Evolutionary conservation across 1,139 yeast genomes (phyloP).

Genomic region (Saccharomyces pastorianus): DNA sequence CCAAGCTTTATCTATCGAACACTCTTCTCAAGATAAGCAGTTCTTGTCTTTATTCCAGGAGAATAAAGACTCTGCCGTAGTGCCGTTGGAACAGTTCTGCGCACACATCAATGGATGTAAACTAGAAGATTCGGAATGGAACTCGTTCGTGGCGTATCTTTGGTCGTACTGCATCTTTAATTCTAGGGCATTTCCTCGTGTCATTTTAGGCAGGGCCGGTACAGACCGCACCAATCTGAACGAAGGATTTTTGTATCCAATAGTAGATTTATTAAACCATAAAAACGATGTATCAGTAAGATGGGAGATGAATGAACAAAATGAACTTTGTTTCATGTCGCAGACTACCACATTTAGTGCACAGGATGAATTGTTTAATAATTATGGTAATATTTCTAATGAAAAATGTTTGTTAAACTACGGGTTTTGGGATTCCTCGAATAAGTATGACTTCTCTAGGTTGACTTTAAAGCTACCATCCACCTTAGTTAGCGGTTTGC

Average conservation of each 20-base stretch:
- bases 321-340: neutral
- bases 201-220: slow-evolving; percentile 34
- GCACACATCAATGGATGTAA: neutral
- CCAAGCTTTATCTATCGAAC: slow-evolving; percentile 5
- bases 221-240: slow-evolving; percentile 32
- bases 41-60: slow-evolving; percentile 3
- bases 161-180: slow-evolving; percentile 70
- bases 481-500: slow-evolving; percentile 17
- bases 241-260: slow-evolving; percentile 66
- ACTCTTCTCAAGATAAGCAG: slow-evolving; percentile 5
- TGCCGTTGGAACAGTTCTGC: slow-evolving; percentile 2
- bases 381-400: slow-evolving; percentile 81
- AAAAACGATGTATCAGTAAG: slow-evolving; percentile 50
- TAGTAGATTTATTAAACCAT: slow-evolving; percentile 75
- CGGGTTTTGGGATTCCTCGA: slow-evolving; percentile 58
- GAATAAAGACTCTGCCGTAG: slow-evolving; percentile 8
- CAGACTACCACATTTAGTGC: neutral
- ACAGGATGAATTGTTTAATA: slow-evolving; percentile 54
- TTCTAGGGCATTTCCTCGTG: slow-evolving; percentile 72
- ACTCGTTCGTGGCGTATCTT: slow-evolving; percentile 53
- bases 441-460: slow-evolving; percentile 52
- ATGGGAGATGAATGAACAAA: slow-evolving; percentile 40
- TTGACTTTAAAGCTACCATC: slow-evolving; percentile 45
- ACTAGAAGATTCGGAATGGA: slow-evolving; percentile 36
- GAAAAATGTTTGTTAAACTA: slow-evolving; percentile 53